Evolutionary conservation across 2,329 filamentous ascomycete genomes (phyloP).

Genomic region (Dothistroma septosporum): DNA sequence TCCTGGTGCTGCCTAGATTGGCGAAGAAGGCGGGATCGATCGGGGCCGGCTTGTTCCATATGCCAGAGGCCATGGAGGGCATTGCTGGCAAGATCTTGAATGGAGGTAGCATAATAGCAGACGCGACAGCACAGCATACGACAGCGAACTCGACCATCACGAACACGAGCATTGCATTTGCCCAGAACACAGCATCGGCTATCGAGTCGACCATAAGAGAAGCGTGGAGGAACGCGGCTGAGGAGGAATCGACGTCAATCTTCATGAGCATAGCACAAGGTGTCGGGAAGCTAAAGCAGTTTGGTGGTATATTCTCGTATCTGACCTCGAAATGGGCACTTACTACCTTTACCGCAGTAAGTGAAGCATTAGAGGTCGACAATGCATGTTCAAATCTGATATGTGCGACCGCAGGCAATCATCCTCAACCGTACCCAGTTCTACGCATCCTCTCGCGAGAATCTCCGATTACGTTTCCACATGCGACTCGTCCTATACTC

Average conservation of each 20-base stretch:
- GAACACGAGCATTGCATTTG: conserved; percentile 39
- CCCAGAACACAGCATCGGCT: conserved; percentile 41
- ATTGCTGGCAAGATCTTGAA: conserved; percentile 48
- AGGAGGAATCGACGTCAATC: conserved; percentile 25
- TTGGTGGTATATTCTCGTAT: conserved; percentile 86
- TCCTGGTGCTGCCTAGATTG: conserved; percentile 66
- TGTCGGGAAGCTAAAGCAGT: conserved; percentile 49
- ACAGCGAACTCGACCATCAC: conserved; percentile 38
- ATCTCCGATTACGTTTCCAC: conserved; percentile 70
- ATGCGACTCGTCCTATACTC: conserved; percentile 66
- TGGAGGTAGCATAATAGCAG: conserved; percentile 57
- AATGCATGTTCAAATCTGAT: conserved; percentile 2
- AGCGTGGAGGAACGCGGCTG: conserved; percentile 24
- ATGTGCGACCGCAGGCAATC: conserved; percentile 56
- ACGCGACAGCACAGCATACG: conserved; percentile 50
- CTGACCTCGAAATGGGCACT: conserved; percentile 89
- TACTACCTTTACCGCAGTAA: conserved; percentile 72
- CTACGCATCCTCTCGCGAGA: conserved; percentile 81
- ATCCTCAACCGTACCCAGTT: conserved; percentile 88
- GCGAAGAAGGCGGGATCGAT: conserved; percentile 65
- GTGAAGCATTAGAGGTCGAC: conserved; percentile 17
- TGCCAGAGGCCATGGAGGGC: conserved; percentile 58
- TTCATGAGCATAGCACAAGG: conserved; percentile 27
- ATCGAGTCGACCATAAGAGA: conserved; percentile 26
- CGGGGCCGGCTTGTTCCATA: conserved; percentile 43